A percentile compares a stretch with the other conserved stretches of the same genome.
Evolutionary conservation across 2,329 filamentous ascomycete species (phyloP).

Genomic region (Diplodia mutila): DNA sequence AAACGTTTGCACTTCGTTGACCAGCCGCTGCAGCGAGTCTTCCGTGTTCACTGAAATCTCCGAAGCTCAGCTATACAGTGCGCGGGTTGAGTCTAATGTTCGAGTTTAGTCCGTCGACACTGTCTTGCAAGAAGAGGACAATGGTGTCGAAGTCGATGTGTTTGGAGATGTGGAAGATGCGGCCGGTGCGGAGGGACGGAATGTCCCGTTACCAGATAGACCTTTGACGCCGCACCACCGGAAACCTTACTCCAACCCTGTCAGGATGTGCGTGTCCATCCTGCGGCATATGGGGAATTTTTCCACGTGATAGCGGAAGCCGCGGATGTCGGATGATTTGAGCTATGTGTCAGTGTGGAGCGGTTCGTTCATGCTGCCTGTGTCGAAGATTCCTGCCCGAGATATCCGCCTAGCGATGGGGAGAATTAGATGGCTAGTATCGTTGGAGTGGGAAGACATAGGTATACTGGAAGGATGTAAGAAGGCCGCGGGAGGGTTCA

Average conservation of each 20-base stretch:
- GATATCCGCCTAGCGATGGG: not conserved
- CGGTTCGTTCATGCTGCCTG: not conserved
- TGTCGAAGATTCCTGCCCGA: not conserved
- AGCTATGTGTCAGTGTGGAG: not conserved
- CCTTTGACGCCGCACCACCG: not conserved
- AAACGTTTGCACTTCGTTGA: slow-evolving; percentile 42
- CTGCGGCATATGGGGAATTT: not conserved
- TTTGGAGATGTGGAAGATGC: not conserved
- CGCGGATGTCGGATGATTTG: not conserved
- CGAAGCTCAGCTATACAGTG: slow-evolving; percentile 27
- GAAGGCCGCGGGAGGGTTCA: no score
- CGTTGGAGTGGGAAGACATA: no score
- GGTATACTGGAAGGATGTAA: no score
- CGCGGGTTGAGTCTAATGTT: slow-evolving; percentile 35
- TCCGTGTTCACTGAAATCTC: slow-evolving; percentile 48
- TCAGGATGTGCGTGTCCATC: not conserved
- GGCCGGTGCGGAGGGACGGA: not conserved
- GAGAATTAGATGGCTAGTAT: no score
- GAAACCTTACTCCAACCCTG: not conserved
- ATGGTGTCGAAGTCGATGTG: slow-evolving; percentile 42
- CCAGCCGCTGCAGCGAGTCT: slow-evolving; percentile 47
- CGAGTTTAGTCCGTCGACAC: slow-evolving; percentile 43
- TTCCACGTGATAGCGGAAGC: not conserved
- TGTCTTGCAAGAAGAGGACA: slow-evolving; percentile 46
- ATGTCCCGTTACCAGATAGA: not conserved